Evolutionary conservation across 2,329 filamentous ascomycete genomes (phyloP).

Genomic region (Pseudocercospora fijiensis): DNA sequence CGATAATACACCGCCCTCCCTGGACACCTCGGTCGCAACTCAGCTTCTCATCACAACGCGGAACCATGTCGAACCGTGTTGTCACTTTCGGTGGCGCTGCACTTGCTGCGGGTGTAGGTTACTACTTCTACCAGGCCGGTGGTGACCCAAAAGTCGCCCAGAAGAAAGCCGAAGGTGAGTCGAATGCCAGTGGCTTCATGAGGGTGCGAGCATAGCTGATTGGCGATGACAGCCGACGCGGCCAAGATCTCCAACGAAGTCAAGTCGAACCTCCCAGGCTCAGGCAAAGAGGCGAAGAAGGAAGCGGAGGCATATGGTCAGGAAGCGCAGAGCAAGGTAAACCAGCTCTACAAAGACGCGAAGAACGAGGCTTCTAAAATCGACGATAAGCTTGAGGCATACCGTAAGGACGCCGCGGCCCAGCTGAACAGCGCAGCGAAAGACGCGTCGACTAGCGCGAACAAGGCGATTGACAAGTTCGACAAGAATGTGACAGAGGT

Average conservation of each 20-base stretch:
- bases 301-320: slow-evolving; percentile 43
- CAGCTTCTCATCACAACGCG: slow-evolving; percentile 7
- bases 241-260: slow-evolving; percentile 66
- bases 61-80: slow-evolving; percentile 28
- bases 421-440: slow-evolving; percentile 61
- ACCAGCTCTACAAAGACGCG: slow-evolving; percentile 63
- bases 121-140: slow-evolving; percentile 88
- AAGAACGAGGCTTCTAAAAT: slow-evolving; percentile 47
- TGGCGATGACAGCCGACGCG: slow-evolving; percentile 65
- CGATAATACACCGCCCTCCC: not conserved
- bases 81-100: slow-evolving; percentile 51
- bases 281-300: slow-evolving; percentile 62
- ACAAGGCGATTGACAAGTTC: slow-evolving; percentile 67
- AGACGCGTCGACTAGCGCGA: slow-evolving; percentile 42
- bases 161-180: slow-evolving; percentile 80
- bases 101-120: slow-evolving; percentile 67
- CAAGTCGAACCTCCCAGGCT: slow-evolving; percentile 64
- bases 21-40: slow-evolving; percentile 1
- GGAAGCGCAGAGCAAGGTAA: slow-evolving; percentile 60
- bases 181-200: not conserved
- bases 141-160: slow-evolving; percentile 79
- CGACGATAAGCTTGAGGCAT: slow-evolving; percentile 30
- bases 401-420: slow-evolving; percentile 51
- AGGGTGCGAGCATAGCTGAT: not conserved
- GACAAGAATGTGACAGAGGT: slow-evolving; percentile 68